These are phyloP conservation scores for Phytophthora sansomeana DNA, from an alignment of 352 stramenopile species.

Conservation along the genomic window DNA sequence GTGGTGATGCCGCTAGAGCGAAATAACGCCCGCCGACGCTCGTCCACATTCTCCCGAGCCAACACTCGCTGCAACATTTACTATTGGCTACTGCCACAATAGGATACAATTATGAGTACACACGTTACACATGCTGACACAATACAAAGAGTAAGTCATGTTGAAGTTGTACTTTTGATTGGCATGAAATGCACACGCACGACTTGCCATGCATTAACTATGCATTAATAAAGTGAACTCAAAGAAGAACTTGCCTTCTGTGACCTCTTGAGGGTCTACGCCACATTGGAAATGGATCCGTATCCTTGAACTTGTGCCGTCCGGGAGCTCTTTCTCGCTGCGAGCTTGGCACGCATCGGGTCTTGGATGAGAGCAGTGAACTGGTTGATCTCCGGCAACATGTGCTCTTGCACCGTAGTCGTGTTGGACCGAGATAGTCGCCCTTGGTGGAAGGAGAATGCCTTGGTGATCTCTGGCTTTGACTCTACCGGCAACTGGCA, in stretches of 20 bases:
- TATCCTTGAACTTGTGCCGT: conserved; percentile 19
- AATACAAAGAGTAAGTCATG: background rate
- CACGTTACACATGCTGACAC: conserved; percentile 5
- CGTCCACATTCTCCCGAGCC: conserved; percentile 58
- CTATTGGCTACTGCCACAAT: conserved; percentile 21
- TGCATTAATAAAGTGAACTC: too few relatives aligned
- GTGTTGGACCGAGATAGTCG: conserved; percentile 54
- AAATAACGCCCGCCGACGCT: conserved; percentile 53
- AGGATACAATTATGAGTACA: background rate
- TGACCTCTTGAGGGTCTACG: background rate
- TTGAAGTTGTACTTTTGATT: conserved; percentile 4
- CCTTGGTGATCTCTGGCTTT: conserved; percentile 22
- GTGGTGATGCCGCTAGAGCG: conserved; percentile 59
- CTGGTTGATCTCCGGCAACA: conserved; percentile 73
- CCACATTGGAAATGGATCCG: conserved; percentile 21
- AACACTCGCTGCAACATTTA: conserved; percentile 72
- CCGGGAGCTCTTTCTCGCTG: background rate
- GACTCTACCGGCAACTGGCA: conserved; percentile 21
- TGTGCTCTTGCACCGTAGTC: conserved; percentile 44
- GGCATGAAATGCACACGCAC: too few relatives aligned
- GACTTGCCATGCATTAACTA: too few relatives aligned
- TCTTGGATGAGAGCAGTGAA: conserved; percentile 61
- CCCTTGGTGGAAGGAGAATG: conserved; percentile 71
- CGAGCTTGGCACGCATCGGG: background rate
- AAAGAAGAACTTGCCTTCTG: too few relatives aligned